Evolutionary conservation across 108 stramenopile genomes (phyloP), one percentile per base, ranked within the genome.

Genomic region (Skeletonema costatum): DNA sequence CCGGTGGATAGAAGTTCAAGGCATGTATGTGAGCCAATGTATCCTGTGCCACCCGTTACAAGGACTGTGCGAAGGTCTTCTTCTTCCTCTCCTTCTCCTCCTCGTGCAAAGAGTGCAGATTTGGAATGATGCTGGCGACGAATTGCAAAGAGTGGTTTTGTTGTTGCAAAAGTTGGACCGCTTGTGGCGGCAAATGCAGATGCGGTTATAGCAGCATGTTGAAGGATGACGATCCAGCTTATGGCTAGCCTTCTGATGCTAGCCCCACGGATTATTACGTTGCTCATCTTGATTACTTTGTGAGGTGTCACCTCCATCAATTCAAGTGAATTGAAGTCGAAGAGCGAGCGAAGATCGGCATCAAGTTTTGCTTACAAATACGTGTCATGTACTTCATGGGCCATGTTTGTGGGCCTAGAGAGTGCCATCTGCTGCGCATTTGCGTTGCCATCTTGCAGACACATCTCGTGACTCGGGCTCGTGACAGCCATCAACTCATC

Each of bases 11-110:
- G 82, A 31, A 99, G 85, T 77, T 97, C 96, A 61, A 99, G 71
- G 70, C 97, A 96, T 4, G 99, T 99, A 80, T 99, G 99, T 3
- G 93, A 93, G 30, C 99, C 99, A 70, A 99, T 99, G 90, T 98
- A 99, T 14, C 99, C 99, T 0, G 96, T 91, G 8, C 99, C 99
- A 17, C 99, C 99, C 0, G 98, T 97, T 10, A 99, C 98, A 13
- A 99, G 86, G 11, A 99, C 96, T 12, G 94, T 95, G 13, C 92
- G 81, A 5, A 81, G 60, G 32, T 66, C 46, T 1, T 51, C 62
- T 10, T 35, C 62, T 35, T 63, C 35, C 14, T 17, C 30, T 0
- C 16, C 70, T 31, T 42, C 60, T n/a, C 66, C 66, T 50, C 66
- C 38, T 32, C 17, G 14, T 30, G 60, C 41, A 60, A 30, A 76